Percentiles rank a stretch among this genome's conserved stretches.
These are phyloP conservation scores for Thelonectria rubi DNA, from an alignment of 2,329 filamentous ascomycete species.

Conservation along the genomic window DNA sequence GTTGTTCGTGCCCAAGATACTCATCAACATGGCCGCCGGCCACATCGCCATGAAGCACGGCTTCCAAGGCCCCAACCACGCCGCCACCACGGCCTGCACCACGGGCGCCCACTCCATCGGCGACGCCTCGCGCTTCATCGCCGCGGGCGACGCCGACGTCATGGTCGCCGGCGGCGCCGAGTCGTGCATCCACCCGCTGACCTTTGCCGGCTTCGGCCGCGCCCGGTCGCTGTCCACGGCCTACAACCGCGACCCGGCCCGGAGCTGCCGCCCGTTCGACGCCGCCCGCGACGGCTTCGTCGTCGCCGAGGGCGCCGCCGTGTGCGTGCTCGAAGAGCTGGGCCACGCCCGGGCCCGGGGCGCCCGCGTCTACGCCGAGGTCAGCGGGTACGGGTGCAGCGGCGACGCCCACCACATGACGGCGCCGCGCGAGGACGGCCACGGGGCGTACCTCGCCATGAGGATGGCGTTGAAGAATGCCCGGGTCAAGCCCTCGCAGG, in stretches of 20 bases:
- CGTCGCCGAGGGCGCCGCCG: constrained; percentile 89
- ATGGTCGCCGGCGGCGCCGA: constrained; percentile 97
- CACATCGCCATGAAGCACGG: constrained; percentile 94
- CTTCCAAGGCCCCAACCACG: constrained; percentile 90
- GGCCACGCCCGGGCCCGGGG: constrained; percentile 84
- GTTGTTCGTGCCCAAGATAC: constrained; percentile 88
- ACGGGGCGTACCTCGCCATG: constrained; percentile 87
- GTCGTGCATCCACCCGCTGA: constrained; percentile 93
- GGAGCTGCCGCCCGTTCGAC: constrained; percentile 90
- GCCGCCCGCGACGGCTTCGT: constrained; percentile 83
- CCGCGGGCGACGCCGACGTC: constrained; percentile 89
- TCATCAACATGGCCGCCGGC: constrained; percentile 95
- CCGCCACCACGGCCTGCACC: constrained; percentile 93
- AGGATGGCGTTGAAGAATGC: constrained; percentile 80
- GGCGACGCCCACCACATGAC: constrained; percentile 96
- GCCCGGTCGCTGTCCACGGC: constrained; percentile 85
- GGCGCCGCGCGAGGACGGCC: constrained; percentile 82
- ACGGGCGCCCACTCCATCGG: constrained; percentile 95
- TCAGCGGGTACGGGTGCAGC: constrained; percentile 89
- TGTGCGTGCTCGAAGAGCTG: constrained; percentile 87
- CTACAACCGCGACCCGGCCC: constrained; percentile 76
- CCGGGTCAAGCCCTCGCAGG: constrained; percentile 69
- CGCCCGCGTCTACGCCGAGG: constrained; percentile 86
- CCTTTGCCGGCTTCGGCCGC: constrained; percentile 89
- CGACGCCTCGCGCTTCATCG: constrained; percentile 91